A percentile compares a stretch with the other conserved stretches of the same genome.
phyloP scores from a whole-genome alignment of 306 rosid genomes.

The Vigna mungo region DNA sequence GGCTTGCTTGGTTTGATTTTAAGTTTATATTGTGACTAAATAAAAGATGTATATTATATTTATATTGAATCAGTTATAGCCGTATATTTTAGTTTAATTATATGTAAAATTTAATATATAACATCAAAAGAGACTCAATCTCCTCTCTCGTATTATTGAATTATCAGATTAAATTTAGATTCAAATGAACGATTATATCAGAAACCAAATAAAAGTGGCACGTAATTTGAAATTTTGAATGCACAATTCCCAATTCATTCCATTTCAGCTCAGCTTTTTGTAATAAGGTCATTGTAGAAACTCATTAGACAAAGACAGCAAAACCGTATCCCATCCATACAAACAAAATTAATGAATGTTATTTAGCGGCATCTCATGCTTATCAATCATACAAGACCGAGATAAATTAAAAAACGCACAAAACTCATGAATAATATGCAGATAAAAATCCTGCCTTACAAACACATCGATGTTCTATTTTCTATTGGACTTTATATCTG shows the following conservation, averaged over 20 bases:
- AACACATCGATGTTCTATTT: constrained; percentile 19
- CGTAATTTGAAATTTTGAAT: not conserved
- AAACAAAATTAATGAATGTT: constrained; percentile 25
- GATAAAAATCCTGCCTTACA: constrained; percentile 40
- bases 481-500: not conserved
- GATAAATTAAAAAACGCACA: not conserved
- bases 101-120: too few species aligned
- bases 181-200: too few species aligned
- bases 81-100: too few species aligned
- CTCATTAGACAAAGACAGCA: not conserved
- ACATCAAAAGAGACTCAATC: too few species aligned
- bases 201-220: not conserved
- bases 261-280: not conserved
- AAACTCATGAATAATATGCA: constrained; percentile 10
- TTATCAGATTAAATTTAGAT: too few species aligned
- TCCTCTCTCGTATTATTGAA: too few species aligned
- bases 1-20: too few species aligned
- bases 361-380: constrained; percentile 15
- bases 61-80: too few species aligned
- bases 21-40: too few species aligned
- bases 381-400: constrained; percentile 17
- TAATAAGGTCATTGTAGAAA: not conserved
- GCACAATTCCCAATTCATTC: not conserved
- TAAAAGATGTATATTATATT: too few species aligned
- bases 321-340: not conserved